Evolutionary conservation across 768 basidiomycete species (phyloP), one percentile per base, ranked within the genome.

Genomic region (Podaxis mareebaensis): DNA sequence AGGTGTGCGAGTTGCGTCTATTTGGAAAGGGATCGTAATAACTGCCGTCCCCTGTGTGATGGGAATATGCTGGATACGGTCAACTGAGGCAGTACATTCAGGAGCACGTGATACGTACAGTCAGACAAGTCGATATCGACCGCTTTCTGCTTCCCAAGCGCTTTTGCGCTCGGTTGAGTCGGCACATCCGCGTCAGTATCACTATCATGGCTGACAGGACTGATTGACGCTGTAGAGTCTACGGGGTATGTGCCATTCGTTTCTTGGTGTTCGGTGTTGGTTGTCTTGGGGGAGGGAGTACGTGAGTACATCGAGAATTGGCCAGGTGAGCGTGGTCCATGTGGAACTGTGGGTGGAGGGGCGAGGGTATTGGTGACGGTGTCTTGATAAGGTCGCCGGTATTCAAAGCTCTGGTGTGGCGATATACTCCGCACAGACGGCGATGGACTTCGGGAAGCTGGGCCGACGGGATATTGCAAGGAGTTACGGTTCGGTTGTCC

Each of bases 141-240:
- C 15, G 88, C 84, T 68, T 79, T 83, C 67, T 92, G 83, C 77
- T 96, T 97, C 17, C 95, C 95, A 2, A 95, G 81, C 3, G 95
- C 93, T 73, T 96, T 97, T 39, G 85, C 90, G 72, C 92, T 95
- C 0, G 92, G 95, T 66, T 82, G 81, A 11, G 80, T 69, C n/a
- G 83, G 84, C 13, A 77, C 76, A 15, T 80, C 78, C 3, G 71
- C 72, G 12, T 68, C 65, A 24, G 51, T 54, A 46, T 38, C 53
- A n/a, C 39, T 36, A 22, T 53, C 33, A 26, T 53, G 13, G 24
- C 24, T 42, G 39, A 5, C 13, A 12, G 42, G 20, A 13, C 22
- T 38, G 15, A 33, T 33, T 55, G 30, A 36, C 13, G 22, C 17
- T 20, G 20, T n/a, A 22, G 44, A 22, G 20, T 59, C 57, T 15